These are phyloP conservation scores for Tolypocladium capitatum DNA, from an alignment of 2,329 filamentous ascomycete species.

Conservation along the genomic window DNA sequence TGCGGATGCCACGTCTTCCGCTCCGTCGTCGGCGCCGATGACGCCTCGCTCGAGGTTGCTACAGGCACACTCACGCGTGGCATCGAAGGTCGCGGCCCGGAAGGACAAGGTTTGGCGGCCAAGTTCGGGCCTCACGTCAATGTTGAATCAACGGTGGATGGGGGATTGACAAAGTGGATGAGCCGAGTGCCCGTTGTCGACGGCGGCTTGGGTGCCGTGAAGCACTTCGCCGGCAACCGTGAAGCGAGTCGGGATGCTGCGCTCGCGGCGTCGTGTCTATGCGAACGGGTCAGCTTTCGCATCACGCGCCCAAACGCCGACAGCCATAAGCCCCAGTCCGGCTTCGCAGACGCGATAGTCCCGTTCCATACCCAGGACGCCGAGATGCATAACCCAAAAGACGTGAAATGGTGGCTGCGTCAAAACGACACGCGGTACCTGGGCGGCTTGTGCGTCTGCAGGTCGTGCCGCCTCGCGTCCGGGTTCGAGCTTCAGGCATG, in stretches of 20 bases:
- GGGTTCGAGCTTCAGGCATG: slow-evolving; percentile 54
- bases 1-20: slow-evolving; percentile 30
- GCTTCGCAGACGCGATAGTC: slow-evolving; percentile 39
- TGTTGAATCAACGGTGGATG: not conserved
- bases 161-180: slow-evolving; percentile 1
- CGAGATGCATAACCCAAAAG: slow-evolving; percentile 26
- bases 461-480: slow-evolving; percentile 44
- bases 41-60: not conserved
- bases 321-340: slow-evolving; percentile 30
- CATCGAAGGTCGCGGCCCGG: not conserved
- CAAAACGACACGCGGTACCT: slow-evolving; percentile 36
- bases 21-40: not conserved
- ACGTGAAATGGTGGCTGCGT: slow-evolving; percentile 49
- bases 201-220: too few relatives aligned
- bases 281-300: slow-evolving; percentile 35
- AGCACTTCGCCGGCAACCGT: not conserved
- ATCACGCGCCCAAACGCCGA: slow-evolving; percentile 39
- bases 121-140: not conserved
- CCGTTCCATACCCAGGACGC: slow-evolving; percentile 27
- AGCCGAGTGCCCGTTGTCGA: not conserved
- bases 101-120: not conserved
- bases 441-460: slow-evolving; percentile 47
- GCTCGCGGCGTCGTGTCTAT: slow-evolving; percentile 15
- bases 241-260: not conserved
- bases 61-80: not conserved